Base-by-base conservation (phyloP, 2,329 filamentous ascomycete genomes). In the Fusarium setosum region DNA sequence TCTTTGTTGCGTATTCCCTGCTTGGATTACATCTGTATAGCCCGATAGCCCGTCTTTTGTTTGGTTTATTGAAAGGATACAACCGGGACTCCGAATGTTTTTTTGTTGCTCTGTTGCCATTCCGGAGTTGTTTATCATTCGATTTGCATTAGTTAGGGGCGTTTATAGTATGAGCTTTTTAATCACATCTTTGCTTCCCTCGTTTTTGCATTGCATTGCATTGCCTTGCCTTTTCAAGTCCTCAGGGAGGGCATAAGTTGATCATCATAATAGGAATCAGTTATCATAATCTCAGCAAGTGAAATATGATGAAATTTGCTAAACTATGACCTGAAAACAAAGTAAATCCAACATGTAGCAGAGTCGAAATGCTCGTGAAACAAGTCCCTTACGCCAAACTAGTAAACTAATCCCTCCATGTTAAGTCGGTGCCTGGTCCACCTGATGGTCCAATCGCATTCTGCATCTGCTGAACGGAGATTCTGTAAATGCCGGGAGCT, bases 141-240 rank as follows among this genome's bases (percentile, higher is more conserved):
- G 31, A 44, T 45, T 54, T 66, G 70, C 70, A 72, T 72, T 50
- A 67, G 57, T 69, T 68, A 59, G 69, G 67, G 70, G 71, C 71
- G 71, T 73, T 72, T 37, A 49, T 69, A 70, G 61, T 73, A 73
- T 73, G 73, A 69, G 70, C 73, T 44, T 73, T 72, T 72, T 67
- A 73, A 73, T 73, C 56, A 72, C 58, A 68, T 61, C 38, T 59
- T 67, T 56, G 41, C 54, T 63, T 72, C 52, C 37, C 23, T 29
- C 21, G 18, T 42, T 15, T 23, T 5, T 18, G 12, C 6, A 10
- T 10, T 58, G 23, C 21, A 6, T 13, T 34, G 15, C 9, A 38
- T 45, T 3, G 13, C 15, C 24, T n/a, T 24, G 3, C 15, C 13
- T 38, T 29, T 12, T 12, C 26, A 8, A 29, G 26, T 29, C 26